Evolutionary conservation across 805 yeast genomes (phyloP), one percentile per base, ranked within the genome.

Genomic region (Kazachstania psychrophila): DNA sequence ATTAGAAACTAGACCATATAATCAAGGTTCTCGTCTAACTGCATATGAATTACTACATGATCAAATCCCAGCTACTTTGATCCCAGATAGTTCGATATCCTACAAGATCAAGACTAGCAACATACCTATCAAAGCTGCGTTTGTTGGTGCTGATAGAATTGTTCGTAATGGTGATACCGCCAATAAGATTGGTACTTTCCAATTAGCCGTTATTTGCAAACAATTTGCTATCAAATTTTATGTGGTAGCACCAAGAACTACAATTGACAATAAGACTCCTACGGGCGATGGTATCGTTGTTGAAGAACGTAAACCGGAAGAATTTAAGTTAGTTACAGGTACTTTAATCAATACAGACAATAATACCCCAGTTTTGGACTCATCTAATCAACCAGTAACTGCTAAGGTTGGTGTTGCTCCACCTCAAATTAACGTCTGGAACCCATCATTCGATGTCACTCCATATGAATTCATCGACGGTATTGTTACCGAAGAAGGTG

Each of bases 161-260:
- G 96, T 88, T 3, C 68, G 70, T 20, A 89, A 89, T 56, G 98
- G 98, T 36, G 98, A 89, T 54, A 77, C 95, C 22, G 97, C 97
- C 1, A 89, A 89, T 63, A 89, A 89, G 63, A 89, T 89, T 35
- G 98, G 98, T 16, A 92, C 97, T 0, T 84, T 76, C 61, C 96
- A 88, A 62, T 63, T 89, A 45, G 81, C 96, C 0, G 64, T 86
- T 40, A 79, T 94, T 14, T 71, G 78, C 41, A 66, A 64, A 42
- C 72, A 73, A 36, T 71, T 71, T 38, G 78, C 74, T 6, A 76
- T 88, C 49, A 80, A 79, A 53, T 89, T 92, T 50, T 77, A 85
- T 31, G 95, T 92, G 8, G 97, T 96, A 20, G 97, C 96, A 1
- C 97, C 97, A 34, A 82, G 74, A 31, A 87, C 96, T 1, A 86